Conservation (phyloP, 169 alveolate genomes). For the Plasmodium yoelii region DNA sequence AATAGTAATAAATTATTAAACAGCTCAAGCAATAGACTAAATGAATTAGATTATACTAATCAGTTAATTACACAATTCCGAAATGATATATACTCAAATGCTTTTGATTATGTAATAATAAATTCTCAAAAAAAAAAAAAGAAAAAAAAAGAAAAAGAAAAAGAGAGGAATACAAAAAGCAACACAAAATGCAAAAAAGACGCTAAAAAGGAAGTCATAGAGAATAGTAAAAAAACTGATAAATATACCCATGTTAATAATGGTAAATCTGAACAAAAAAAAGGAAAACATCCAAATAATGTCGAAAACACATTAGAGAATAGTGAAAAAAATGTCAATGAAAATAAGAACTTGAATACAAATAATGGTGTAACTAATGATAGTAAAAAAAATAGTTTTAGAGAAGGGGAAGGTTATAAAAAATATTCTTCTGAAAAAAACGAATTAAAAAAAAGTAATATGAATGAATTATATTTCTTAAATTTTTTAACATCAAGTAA, state of each 20-base stretch:
- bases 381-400: neutral
- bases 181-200: neutral
- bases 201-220: neutral
- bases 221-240: neutral
- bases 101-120: constrained; percentile 34
- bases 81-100: constrained; percentile 39
- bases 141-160: neutral
- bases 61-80: constrained; percentile 52
- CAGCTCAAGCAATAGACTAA: constrained; percentile 1
- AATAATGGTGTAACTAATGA: neutral
- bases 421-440: neutral
- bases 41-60: constrained; percentile 43
- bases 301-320: too few species aligned
- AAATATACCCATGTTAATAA: constrained; percentile 1
- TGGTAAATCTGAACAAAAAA: neutral
- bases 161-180: constrained; percentile 5
- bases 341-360: neutral
- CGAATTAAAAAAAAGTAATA: constrained; percentile 36
- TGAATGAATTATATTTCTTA: constrained; percentile 54
- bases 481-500: constrained; percentile 60
- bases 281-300: neutral
- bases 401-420: constrained; percentile 5
- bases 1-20: neutral
- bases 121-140: neutral
- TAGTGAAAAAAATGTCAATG: too few species aligned